Evolutionary conservation across 805 yeast genomes (phyloP), one percentile per base, ranked within the genome.

Genomic region (Cyberlindnera xylosilytica): DNA sequence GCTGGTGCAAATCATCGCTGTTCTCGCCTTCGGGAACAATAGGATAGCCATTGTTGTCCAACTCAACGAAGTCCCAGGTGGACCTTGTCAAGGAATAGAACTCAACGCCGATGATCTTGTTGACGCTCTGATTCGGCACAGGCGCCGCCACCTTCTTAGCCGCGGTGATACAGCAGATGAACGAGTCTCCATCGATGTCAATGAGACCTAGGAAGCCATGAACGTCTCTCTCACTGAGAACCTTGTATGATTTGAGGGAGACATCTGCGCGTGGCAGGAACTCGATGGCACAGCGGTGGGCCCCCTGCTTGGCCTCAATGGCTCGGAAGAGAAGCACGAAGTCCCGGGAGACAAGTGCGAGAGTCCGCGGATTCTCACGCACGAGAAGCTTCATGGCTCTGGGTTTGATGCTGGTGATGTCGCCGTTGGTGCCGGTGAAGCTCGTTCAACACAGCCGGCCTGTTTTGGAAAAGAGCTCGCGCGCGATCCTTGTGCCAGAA

Each of bases 131-230:
- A 28, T 78, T 78, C 0, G 83, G 81, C 13, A 87, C 70, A 0
- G 98, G 98, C 20, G 74, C 69, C 0, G 98, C 98, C 11, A 87
- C 96, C 49, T 79, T 76, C 2, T 78, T 64, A 23, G 85, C 79
- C 0, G 87, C 83, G 0, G 95, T 82, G 40, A 93, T 87, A 0
- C 87, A 77, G 39, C 95, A 86, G 29, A 91, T 63, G 56, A 82
- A 93, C 3, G 80, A 75, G 42, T 85, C 82, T 6, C 72, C 69
- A 12, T 77, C 81, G 30, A 89, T 72, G 39, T 79, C 77, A 29
- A 91, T 83, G 34, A 93, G 65, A 0, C 99, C 99, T 15, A 93
- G 62, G 57, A 90, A 84, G 1, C 95, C 95, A 47, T 68, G 62
- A 4, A 78, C 70, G 34, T 73, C 74, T 34, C 66, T 63, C 2